Evolutionary conservation across 306 rosid species (phyloP), one percentile per base, ranked within the genome.

Genomic region (Acmispon strigosus): DNA sequence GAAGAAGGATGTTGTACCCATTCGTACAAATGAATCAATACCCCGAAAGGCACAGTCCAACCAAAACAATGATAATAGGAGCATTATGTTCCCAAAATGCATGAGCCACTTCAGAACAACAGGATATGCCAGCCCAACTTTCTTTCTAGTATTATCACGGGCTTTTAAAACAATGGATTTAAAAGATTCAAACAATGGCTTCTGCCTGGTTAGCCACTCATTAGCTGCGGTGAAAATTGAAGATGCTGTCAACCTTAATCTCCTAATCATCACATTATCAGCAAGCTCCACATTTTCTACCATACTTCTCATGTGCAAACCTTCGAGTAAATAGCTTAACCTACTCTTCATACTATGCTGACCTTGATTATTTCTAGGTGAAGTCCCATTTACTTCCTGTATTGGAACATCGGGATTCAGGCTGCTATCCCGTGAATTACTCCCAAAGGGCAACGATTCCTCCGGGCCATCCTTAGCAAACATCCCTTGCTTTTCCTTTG

Each of bases 1-100:
- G 82, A 95, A 91, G 86, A 91, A 89, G 81, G 97, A 84, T 20
- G 96, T 71, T 16, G 97, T 95, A 76, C 97, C 97, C 96, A 95
- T 83, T 10, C 86, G 99, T 47, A 88, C 49, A 81, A 91, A 85
- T 74, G 96, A 91, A 87, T 89, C 92, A 17, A 91, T 36, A 53
- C 99, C 99, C 80, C 97, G 87, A 37, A 91, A 15, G 12, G 88
- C 77, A 82, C 87, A 91, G 69, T 84, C 96, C 83, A 95, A 74
- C 99, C 99, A 95, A 44, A 89, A 73, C 81, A 91, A 62, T n/a
- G 84, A 80, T 77, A 95, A 54, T 37, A 95, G 86, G 82, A 95
- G 85, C 82, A 89, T 5, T 66, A 91, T 62, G 60, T 78, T 84
- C 69, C 88, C 97, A 18, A 91, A 45, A 66, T 87, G 89, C 77